Base-by-base conservation (phyloP, 495 filamentous ascomycete species). In the Hypomontagnella submonticulosa region DNA sequence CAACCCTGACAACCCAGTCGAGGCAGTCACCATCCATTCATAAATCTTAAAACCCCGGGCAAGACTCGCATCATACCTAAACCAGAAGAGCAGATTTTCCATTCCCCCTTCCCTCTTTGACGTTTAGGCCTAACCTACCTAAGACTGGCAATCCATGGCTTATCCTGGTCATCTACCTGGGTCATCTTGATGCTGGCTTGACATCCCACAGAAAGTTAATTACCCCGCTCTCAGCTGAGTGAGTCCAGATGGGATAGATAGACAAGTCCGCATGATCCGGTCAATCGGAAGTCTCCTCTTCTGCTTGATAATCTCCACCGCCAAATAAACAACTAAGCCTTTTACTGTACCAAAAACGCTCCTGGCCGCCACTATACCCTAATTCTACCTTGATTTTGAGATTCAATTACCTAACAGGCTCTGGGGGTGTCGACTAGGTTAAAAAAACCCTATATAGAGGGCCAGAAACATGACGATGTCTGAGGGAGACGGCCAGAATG, bases 361-460 rank as follows among this genome's bases (percentile, higher is more conserved):
- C 20, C 54, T 20, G 30, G 18, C 30, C 42, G 46, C 37, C 48
- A 44, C 61, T 58, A 58, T 48, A 41, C 54, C 61, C 38, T 58
- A 42, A 48, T 64, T 41, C 53, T 48, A 36, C 49, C 47, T 38
- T 54, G 36, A 44, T 36, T 57, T 59, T 50, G 12, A 33, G 30
- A 63, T 59, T 59, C 59, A 63, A 68, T 68, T 68, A 68, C 65
- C 65, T 68, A 68, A 68, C 65, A 41, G 32, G n/a, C 37, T 41
- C 19, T 8, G 6, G 18, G 42, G 19, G 7, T 34, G 12, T 43
- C 23, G 18, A 55, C 49, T 56, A 15, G 54, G 13, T 38, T 30
- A 23, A 49, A 42, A 34, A 27, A 3, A 27, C 23, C 23, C 6
- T 27, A 27, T 27, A 27, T 2, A 27, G 23, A 27, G 3, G 23